Conservation (phyloP, 1,284 basidiomycete genomes). For the Cryptococcus sp. region DNA sequence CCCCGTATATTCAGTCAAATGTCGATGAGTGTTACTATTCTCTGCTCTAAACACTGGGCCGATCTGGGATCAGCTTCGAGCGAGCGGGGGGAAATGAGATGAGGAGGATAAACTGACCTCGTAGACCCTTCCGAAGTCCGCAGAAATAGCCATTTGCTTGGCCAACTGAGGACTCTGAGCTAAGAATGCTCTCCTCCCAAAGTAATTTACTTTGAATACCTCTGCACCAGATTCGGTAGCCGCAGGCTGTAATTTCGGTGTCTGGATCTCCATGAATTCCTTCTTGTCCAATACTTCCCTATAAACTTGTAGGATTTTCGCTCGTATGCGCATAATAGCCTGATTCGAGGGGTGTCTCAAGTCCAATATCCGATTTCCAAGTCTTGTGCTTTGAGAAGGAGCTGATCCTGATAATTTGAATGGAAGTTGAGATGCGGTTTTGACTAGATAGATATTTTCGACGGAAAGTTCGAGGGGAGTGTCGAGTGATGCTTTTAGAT, state of each 20-base stretch:
- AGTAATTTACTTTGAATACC: conserved; percentile 95
- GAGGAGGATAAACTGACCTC: conserved; percentile 52
- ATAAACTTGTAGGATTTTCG: conserved; percentile 51
- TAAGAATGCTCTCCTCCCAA: conserved; percentile 59
- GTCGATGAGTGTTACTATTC: conserved; percentile 55
- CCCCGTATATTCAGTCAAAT: conserved; percentile 56
- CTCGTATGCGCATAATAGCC: conserved; percentile 53
- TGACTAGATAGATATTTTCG: conserved; percentile 25
- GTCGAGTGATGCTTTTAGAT: conserved; percentile 49
- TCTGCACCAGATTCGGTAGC: conserved; percentile 93
- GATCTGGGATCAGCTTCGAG: conserved; percentile 8
- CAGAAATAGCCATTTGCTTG: conserved; percentile 57
- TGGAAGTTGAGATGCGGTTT: conserved; percentile 23
- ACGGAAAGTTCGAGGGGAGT: conserved; percentile 52
- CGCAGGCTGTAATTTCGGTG: conserved; percentile 89
- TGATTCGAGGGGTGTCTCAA: conserved; percentile 53
- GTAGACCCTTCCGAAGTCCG: conserved; percentile 54
- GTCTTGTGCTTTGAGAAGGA: conserved; percentile 33
- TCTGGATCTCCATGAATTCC: conserved; percentile 67
- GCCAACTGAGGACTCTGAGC: conserved; percentile 55
- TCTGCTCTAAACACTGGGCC: conserved; percentile 53
- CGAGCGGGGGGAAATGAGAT: too few species aligned
- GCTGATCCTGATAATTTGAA: conserved; percentile 14
- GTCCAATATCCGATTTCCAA: conserved; percentile 51
- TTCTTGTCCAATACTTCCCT: conserved; percentile 50